Evolutionary conservation across 441 rosid species (phyloP), one percentile per base, ranked within the genome.

Genomic region (Euphorbia celastroides): DNA sequence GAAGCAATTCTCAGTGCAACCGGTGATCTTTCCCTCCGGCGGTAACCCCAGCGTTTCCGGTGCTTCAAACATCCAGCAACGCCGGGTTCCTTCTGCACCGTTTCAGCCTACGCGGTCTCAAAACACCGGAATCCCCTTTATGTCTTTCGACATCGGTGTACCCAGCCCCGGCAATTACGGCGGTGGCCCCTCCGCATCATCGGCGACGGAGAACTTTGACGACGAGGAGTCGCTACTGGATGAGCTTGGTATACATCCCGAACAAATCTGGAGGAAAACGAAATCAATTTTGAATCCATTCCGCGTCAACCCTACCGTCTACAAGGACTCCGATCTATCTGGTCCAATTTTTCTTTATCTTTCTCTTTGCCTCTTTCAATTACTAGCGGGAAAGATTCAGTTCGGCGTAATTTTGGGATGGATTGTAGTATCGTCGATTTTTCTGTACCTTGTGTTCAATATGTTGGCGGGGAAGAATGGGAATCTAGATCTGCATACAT

Each of bases 231-330:
- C 98, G 16, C 76, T 93, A 25, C 95, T 93, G 50, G 95, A 89
- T 77, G 98, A 93, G 72, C 95, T 91, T 65, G 98, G 97, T 7
- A 91, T 93, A 78, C 98, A 91, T 70, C 98, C 96, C 2, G 93
- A 83, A 20, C 95, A 93, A 84, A 93, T 93, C 86, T 91, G 96
- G 96, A 79, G 73, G 72, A 93, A 91, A 64, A 84, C 95, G 26
- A 86, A 83, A 70, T 83, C 97, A 50, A 88, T 89, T 69, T 79
- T 93, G 57, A 89, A 90, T 61, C 96, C 93, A 0, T 79, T 93
- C 66, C 84, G 95, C 60, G 84, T 88, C 30, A 86, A 91, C 56
- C 81, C 91, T 22, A 38, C 67, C 7, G 87, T 87, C 41, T 93
- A 93, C 78, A 70, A 72, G 70, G 96, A 91, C 62, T 86, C 96